phyloP scores from a whole-genome alignment of 768 basidiomycete genomes.

The Sutorius australiensis region DNA sequence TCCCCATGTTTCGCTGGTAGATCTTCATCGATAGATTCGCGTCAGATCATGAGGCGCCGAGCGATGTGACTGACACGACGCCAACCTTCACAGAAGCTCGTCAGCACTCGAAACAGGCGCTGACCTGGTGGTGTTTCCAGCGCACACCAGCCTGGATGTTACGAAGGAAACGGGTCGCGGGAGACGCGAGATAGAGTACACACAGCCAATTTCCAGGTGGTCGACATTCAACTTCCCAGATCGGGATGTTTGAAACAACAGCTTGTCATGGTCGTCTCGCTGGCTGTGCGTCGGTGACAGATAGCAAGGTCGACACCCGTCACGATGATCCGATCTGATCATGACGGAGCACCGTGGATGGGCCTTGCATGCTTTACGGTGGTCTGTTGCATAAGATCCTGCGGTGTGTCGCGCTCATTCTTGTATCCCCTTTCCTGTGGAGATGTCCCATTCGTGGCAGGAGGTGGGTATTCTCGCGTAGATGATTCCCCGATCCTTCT shows the following conservation, averaged over 20 bases:
- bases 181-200: not conserved
- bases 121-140: no score
- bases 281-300: not conserved
- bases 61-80: not conserved
- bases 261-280: slow-evolving; percentile 2
- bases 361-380: no score
- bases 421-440: no score
- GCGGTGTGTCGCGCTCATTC: no score
- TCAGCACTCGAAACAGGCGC: no score
- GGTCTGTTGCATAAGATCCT: not conserved
- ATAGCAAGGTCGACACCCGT: not conserved
- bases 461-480: no score
- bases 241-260: not conserved
- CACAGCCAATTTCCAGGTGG: no score
- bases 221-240: not conserved
- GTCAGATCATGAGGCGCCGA: not conserved
- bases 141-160: not conserved
- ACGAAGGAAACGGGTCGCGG: not conserved
- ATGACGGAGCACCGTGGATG: not conserved
- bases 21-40: not conserved
- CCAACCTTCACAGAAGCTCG: not conserved
- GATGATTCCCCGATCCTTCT: no score
- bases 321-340: not conserved
- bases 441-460: no score
- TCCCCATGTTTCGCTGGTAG: not conserved